Conservation (phyloP, 2,329 filamentous ascomycete species). For the Fusarium floridanum region DNA sequence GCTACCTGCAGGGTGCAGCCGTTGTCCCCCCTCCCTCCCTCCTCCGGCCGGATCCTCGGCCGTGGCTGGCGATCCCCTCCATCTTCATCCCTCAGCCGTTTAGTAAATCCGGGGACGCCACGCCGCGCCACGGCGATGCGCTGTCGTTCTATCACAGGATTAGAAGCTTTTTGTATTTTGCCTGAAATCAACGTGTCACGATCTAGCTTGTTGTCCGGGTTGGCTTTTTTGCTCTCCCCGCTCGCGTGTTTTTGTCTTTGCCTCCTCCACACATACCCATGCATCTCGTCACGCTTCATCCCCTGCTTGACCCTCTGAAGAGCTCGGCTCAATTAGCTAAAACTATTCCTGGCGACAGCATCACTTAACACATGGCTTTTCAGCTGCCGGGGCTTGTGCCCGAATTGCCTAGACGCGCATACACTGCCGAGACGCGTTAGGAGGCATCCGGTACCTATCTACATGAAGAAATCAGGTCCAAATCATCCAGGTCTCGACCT, state of each 20-base stretch:
- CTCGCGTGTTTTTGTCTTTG: neutral
- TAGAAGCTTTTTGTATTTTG: neutral
- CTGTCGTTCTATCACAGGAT: neutral
- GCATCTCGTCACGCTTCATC: neutral
- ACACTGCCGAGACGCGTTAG: neutral
- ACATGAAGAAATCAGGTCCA: neutral
- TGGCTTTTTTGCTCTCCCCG: neutral
- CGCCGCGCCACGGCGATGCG: neutral
- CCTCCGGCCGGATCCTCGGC: slow-evolving; percentile 10
- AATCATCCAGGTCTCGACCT: neutral
- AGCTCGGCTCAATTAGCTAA: slow-evolving; percentile 1
- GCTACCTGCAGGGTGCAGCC: slow-evolving; percentile 5
- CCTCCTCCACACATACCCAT: slow-evolving; percentile 1
- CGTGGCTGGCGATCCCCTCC: slow-evolving; percentile 16
- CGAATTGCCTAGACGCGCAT: neutral
- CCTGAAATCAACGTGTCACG: neutral
- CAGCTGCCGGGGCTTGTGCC: neutral
- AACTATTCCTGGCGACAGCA: neutral
- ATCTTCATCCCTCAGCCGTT: neutral
- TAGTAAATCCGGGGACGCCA: neutral
- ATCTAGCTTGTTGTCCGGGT: neutral
- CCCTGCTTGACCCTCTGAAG: neutral
- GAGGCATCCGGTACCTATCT: slow-evolving; percentile 7
- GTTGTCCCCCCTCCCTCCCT: neutral
- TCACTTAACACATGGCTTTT: neutral